These are phyloP conservation scores for Ophiocordyceps unilateralis DNA, from an alignment of 2,329 filamentous ascomycete genomes.

Conservation along the genomic window DNA sequence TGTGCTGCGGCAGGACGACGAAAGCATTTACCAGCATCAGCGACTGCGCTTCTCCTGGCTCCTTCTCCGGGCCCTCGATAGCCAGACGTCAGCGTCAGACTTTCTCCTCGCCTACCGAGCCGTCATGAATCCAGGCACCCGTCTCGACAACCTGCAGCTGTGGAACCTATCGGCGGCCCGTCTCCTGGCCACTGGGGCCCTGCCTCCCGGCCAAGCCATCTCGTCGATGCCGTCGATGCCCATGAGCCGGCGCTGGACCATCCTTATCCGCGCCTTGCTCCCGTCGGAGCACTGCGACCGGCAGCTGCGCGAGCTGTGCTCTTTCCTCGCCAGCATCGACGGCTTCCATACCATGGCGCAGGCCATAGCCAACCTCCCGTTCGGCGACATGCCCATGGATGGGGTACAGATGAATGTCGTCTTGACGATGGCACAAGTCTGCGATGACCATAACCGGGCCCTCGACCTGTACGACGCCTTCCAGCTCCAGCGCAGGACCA, in stretches of 20 bases:
- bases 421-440: conserved; percentile 5
- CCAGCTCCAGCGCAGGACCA: conserved; percentile 1
- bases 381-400: conserved; percentile 2
- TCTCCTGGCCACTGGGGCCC: conserved; percentile 1
- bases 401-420: not conserved
- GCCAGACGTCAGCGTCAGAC: conserved; percentile 2
- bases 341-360: conserved; percentile 4
- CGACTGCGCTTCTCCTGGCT: conserved; percentile 8
- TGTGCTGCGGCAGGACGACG: conserved; percentile 3
- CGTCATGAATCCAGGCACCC: not conserved
- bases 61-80: conserved; percentile 6
- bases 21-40: conserved; percentile 1
- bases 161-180: conserved; percentile 8
- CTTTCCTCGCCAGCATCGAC: conserved; percentile 3
- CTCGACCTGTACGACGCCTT: conserved; percentile 8
- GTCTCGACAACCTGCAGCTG: conserved; percentile 5
- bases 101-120: conserved; percentile 4
- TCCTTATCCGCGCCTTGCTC: conserved; percentile 4
- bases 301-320: conserved; percentile 4
- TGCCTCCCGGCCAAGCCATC: not conserved
- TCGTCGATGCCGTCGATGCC: not conserved
- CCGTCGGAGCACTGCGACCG: not conserved
- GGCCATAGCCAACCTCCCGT: conserved; percentile 2
- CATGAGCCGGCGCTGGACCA: conserved; percentile 6
- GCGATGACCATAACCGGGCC: conserved; percentile 10